Conservation (phyloP, 257 asterid genomes). For the Petrea volubilis region DNA sequence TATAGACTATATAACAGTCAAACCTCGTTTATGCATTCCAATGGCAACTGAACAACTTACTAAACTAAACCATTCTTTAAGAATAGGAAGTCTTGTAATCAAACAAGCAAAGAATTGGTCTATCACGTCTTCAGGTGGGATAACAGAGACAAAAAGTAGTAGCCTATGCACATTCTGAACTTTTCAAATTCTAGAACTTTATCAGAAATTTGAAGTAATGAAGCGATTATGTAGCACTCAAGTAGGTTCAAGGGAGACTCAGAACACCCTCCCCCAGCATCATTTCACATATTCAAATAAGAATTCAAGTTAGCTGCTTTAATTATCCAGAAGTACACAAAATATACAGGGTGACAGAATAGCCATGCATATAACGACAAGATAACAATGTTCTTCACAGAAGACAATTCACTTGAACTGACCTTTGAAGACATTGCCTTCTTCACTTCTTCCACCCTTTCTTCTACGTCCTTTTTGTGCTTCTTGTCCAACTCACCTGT, state of each 20-base stretch:
- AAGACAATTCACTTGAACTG: constrained; percentile 43
- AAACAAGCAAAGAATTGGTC: not conserved
- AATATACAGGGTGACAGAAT: not conserved
- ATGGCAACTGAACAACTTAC: constrained; percentile 3
- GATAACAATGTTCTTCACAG: not conserved
- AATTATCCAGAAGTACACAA: not conserved
- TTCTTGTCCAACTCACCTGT: constrained; percentile 77
- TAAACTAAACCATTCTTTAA: not conserved
- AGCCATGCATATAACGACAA: not conserved
- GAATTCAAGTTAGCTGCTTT: constrained; percentile 16
- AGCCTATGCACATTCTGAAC: not conserved
- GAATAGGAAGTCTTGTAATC: not conserved
- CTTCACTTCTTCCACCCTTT: constrained; percentile 80
- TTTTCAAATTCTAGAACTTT: not conserved
- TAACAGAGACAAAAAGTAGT: constrained; percentile 6
- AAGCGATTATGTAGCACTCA: not conserved
- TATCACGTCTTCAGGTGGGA: not conserved
- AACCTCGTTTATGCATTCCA: constrained; percentile 16
- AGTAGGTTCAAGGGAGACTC: constrained; percentile 13
- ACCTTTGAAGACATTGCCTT: constrained; percentile 75
- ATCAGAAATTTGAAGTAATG: not conserved
- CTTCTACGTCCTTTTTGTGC: constrained; percentile 80
- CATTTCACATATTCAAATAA: constrained; percentile 1
- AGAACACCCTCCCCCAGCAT: not conserved
- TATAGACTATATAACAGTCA: not conserved